Conservation (phyloP, 2,329 filamentous ascomycete species). For the Teratosphaeria nubilosa region DNA sequence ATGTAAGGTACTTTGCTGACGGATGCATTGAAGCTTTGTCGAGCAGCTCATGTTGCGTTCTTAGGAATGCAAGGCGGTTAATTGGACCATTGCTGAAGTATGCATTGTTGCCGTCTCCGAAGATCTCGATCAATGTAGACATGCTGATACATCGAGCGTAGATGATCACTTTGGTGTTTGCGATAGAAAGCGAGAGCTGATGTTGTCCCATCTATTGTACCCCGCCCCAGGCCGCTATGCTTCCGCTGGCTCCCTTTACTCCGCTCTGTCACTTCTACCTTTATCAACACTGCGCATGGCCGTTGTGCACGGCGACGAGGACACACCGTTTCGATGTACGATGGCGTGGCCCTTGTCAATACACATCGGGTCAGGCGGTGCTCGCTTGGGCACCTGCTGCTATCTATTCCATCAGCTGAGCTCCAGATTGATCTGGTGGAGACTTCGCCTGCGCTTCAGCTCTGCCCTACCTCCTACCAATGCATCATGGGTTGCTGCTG, state of each 20-base stretch:
- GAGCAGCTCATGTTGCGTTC: not conserved
- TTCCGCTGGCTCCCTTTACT: not conserved
- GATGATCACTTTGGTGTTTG: not conserved
- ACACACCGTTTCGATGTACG: too few relatives aligned
- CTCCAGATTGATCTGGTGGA: too few relatives aligned
- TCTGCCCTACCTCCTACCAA: too few relatives aligned
- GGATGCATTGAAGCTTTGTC: not conserved
- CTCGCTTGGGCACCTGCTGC: too few relatives aligned
- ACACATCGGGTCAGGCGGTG: too few relatives aligned
- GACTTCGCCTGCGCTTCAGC: too few relatives aligned
- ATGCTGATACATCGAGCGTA: not conserved
- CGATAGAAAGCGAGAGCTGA: not conserved
- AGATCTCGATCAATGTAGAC: not conserved
- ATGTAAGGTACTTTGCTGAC: not conserved
- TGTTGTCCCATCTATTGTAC: not conserved
- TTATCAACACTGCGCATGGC: too few relatives aligned
- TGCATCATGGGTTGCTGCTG: too few relatives aligned
- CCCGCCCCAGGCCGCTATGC: not conserved
- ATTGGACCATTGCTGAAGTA: not conserved
- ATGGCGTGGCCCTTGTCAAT: too few relatives aligned
- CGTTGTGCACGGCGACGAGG: too few relatives aligned
- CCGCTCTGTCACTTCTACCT: not conserved
- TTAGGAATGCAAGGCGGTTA: not conserved
- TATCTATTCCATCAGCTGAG: too few relatives aligned
- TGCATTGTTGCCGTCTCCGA: not conserved